Percentiles rank a stretch among this genome's conserved stretches.
Evolutionary conservation across 2,329 filamentous ascomycete species (phyloP).

Genomic region (Mycosphaerelloides madeirae): DNA sequence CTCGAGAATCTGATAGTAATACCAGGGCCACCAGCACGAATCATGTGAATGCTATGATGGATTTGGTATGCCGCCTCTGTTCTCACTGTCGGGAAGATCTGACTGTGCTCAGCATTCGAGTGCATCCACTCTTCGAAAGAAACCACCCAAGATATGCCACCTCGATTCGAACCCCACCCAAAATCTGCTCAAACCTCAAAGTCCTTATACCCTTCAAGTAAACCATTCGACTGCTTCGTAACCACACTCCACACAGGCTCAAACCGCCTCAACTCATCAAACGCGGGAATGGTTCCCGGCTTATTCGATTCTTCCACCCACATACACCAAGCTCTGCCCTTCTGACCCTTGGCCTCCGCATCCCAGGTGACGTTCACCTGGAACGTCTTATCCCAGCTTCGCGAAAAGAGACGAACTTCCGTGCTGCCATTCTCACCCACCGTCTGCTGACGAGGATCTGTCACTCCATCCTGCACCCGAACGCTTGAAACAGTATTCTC

Average conservation of each 20-base stretch:
- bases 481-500: constrained; percentile 63
- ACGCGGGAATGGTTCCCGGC: constrained; percentile 67
- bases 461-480: constrained; percentile 45
- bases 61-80: too few species aligned
- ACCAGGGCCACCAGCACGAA: too few species aligned
- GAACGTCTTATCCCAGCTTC: constrained; percentile 74
- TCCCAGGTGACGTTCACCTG: constrained; percentile 66
- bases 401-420: constrained; percentile 74
- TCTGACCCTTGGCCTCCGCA: constrained; percentile 39
- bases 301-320: constrained; percentile 79
- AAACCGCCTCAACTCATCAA: constrained; percentile 73
- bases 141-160: too few species aligned
- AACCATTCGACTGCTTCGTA: constrained; percentile 68
- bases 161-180: too few species aligned
- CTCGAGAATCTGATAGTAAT: too few species aligned
- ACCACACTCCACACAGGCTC: constrained; percentile 75
- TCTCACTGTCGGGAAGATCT: too few species aligned
- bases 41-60: too few species aligned
- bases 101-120: too few species aligned
- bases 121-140: too few species aligned
- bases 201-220: constrained; percentile 73
- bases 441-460: constrained; percentile 16
- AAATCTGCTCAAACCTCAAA: constrained; percentile 48
- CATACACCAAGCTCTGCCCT: constrained; percentile 67
- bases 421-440: constrained; percentile 59